Evolutionary conservation across 768 basidiomycete genomes (phyloP).

Genomic region (Xerocomellus dryophilus): DNA sequence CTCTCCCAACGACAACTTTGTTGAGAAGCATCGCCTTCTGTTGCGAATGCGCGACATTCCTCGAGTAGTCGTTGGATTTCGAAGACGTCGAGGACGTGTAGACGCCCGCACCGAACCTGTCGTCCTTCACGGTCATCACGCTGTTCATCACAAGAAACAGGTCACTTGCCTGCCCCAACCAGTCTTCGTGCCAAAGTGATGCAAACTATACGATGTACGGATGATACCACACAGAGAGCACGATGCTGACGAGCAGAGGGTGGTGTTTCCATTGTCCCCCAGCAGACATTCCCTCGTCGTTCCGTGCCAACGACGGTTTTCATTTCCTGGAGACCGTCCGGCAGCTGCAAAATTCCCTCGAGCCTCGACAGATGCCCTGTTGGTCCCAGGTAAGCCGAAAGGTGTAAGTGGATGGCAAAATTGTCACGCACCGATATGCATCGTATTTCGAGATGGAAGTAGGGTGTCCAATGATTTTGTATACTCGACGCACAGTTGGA

Average conservation of each 20-base stretch:
- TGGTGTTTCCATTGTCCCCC: constrained; percentile 57
- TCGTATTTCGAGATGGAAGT: constrained; percentile 54
- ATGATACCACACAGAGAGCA: constrained; percentile 67
- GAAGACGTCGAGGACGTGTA: constrained; percentile 80
- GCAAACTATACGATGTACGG: constrained; percentile 60
- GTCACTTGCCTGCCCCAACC: constrained; percentile 61
- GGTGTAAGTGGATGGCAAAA: background rate
- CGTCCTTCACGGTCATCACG: constrained; percentile 3
- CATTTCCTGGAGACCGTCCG: constrained; percentile 62
- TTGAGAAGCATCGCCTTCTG: constrained; percentile 69
- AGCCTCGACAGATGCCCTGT: constrained; percentile 53
- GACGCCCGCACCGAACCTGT: constrained; percentile 66
- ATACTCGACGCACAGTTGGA: constrained; percentile 57
- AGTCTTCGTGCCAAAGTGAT: constrained; percentile 64
- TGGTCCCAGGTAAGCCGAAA: background rate
- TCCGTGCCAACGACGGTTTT: constrained; percentile 75
- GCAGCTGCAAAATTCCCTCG: constrained; percentile 54
- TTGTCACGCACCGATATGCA: constrained; percentile 50
- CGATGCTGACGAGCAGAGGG: constrained; percentile 47
- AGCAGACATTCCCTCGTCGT: constrained; percentile 63
- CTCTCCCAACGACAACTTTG: constrained; percentile 70
- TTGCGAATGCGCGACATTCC: constrained; percentile 50
- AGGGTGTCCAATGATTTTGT: constrained; percentile 57
- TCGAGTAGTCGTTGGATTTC: constrained; percentile 73
- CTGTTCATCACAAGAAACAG: background rate